Percentiles rank a stretch among this genome's conserved stretches.
Evolutionary conservation across 352 stramenopile genomes (phyloP).

Genomic region (Globisporangium solare): DNA sequence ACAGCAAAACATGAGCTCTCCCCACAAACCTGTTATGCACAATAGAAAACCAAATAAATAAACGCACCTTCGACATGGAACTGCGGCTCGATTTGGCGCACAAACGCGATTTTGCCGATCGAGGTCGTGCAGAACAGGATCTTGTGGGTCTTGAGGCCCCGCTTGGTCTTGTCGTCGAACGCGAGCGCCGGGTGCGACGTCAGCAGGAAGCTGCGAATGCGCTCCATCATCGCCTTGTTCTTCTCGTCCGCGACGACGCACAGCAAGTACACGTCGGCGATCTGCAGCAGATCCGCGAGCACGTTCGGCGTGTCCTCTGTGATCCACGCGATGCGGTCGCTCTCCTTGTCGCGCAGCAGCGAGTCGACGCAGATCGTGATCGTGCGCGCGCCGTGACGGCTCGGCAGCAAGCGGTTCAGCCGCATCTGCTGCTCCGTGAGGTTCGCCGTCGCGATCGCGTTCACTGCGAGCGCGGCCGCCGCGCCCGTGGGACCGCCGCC

Average conservation of each 20-base stretch:
- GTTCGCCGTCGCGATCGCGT: conserved; percentile 28
- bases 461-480: conserved; percentile 10
- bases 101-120: conserved; percentile 78
- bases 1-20: too few species aligned
- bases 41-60: too few species aligned
- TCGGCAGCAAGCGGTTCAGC: conserved; percentile 55
- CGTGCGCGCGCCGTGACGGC: conserved; percentile 51
- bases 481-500: conserved; percentile 14
- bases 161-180: conserved; percentile 19
- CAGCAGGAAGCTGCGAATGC: conserved; percentile 42
- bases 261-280: conserved; percentile 70
- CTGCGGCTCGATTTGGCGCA: conserved; percentile 84
- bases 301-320: conserved; percentile 37
- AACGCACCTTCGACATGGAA: conserved; percentile 76
- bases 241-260: conserved; percentile 34
- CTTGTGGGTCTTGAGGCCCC: conserved; percentile 53
- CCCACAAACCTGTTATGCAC: not conserved
- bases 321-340: conserved; percentile 33
- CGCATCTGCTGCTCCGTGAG: conserved; percentile 50
- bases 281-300: conserved; percentile 48
- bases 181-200: conserved; percentile 16
- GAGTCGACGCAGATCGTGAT: conserved; percentile 65
- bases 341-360: conserved; percentile 31
- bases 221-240: conserved; percentile 27
- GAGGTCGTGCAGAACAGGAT: conserved; percentile 79